phyloP scores from a whole-genome alignment of 164 flowering plant genomes.

The Aristolochia californica region DNA sequence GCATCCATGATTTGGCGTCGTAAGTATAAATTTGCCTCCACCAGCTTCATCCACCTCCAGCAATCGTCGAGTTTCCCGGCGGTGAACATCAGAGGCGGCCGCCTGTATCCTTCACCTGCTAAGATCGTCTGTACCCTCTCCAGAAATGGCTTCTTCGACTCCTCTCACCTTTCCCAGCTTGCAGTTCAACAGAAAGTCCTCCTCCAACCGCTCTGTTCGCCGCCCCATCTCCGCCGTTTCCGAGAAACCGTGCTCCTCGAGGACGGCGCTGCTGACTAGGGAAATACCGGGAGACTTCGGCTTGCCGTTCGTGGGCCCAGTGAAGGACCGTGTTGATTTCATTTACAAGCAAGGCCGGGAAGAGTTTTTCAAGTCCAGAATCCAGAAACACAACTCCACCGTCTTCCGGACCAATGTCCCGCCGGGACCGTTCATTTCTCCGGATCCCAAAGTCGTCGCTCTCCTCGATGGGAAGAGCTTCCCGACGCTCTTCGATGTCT shows the following conservation, averaged over 20 bases:
- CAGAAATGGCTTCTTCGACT: conserved; percentile 16
- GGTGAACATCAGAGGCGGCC: too few relatives aligned
- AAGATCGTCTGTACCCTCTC: too few relatives aligned
- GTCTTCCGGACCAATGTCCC: conserved; percentile 79
- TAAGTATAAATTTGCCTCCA: too few relatives aligned
- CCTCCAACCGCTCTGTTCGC: conserved; percentile 2
- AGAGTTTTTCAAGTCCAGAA: conserved; percentile 49
- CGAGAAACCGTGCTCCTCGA: conserved; percentile 10
- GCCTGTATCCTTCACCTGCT: too few relatives aligned
- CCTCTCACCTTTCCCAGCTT: conserved; percentile 4
- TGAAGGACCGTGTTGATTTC: conserved; percentile 55
- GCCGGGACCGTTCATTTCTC: conserved; percentile 62
- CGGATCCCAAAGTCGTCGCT: conserved; percentile 47
- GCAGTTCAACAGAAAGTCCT: conserved; percentile 1
- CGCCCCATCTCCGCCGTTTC: conserved; percentile 26
- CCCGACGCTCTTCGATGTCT: conserved; percentile 61
- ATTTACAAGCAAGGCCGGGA: conserved; percentile 61
- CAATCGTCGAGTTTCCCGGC: too few relatives aligned
- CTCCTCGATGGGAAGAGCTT: conserved; percentile 72
- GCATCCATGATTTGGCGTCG: too few relatives aligned
- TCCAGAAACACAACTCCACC: conserved; percentile 52
- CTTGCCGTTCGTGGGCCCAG: conserved; percentile 54
- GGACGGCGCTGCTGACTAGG: conserved; percentile 22
- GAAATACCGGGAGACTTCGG: conserved; percentile 66
- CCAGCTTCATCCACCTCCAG: too few relatives aligned